Percentiles rank a stretch among this genome's conserved stretches.
Evolutionary conservation across 306 rosid species (phyloP).

Genomic region (Vigna hirtella): DNA sequence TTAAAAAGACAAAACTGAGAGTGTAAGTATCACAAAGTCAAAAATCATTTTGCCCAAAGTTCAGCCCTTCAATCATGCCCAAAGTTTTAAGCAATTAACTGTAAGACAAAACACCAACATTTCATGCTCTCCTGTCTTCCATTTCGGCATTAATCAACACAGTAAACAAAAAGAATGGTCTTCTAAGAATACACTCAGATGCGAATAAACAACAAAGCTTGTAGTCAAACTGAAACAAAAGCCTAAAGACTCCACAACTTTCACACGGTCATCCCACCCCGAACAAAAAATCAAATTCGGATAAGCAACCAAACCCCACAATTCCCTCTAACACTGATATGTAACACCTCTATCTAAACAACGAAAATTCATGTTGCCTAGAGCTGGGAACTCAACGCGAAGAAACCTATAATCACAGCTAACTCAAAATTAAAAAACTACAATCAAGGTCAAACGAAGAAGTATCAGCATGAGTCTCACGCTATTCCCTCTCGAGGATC

Average conservation of each 20-base stretch:
- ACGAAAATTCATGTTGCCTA: neutral
- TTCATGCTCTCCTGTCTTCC: neutral
- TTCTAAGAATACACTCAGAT: neutral
- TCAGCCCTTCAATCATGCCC: neutral
- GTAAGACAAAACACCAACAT: neutral
- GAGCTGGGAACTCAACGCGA: constrained; percentile 1
- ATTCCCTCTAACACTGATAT: neutral
- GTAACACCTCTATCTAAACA: neutral
- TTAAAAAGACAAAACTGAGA: neutral
- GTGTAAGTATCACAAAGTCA: neutral
- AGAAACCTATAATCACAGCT: constrained; percentile 4
- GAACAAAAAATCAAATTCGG: neutral
- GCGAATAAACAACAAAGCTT: neutral
- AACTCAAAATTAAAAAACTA: neutral
- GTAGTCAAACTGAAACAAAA: constrained; percentile 27
- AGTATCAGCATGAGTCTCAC: neutral
- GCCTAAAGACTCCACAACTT: constrained; percentile 8
- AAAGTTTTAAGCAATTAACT: neutral
- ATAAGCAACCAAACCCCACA: constrained; percentile 14
- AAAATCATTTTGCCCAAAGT: neutral
- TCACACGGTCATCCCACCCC: constrained; percentile 8
- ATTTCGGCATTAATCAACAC: neutral
- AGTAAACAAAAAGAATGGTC: neutral
- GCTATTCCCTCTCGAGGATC: constrained; percentile 19
- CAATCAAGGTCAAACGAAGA: neutral